phyloP scores from a whole-genome alignment of 257 asterid species.

The Gentiana dahurica region DNA sequence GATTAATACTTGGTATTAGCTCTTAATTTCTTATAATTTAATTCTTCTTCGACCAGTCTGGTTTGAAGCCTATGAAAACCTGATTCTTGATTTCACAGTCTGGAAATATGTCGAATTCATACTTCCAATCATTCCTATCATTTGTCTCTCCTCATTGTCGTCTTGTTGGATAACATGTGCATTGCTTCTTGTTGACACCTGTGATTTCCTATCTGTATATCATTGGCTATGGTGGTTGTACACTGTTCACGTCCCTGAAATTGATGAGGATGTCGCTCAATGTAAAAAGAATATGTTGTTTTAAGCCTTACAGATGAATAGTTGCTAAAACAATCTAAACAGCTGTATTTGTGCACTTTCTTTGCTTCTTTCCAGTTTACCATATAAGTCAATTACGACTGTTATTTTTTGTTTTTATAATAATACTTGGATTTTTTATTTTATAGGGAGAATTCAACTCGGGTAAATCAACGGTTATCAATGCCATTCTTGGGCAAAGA shows the following conservation, averaged over 20 bases:
- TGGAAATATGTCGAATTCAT: not conserved
- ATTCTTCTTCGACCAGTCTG: conserved; percentile 33
- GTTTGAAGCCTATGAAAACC: conserved; percentile 12
- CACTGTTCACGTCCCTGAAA: no score
- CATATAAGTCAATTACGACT: not conserved
- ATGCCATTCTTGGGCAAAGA: conserved; percentile 92
- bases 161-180: no score
- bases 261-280: no score
- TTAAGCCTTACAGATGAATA: no score
- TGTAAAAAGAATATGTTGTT: no score
- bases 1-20: conserved; percentile 95
- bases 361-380: not conserved
- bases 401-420: not conserved
- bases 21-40: conserved; percentile 61
- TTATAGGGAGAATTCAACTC: conserved; percentile 97
- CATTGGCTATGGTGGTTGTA: no score
- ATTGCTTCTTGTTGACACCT: no score
- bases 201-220: no score
- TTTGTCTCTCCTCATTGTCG: no score
- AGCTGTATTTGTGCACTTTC: no score
- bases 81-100: not conserved
- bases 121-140: not conserved
- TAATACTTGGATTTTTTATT: conserved; percentile 8
- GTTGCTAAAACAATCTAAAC: no score
- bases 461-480: conserved; percentile 92